phyloP scores from a whole-genome alignment of 2,329 filamentous ascomycete species.

The Ophiostoma sp. region DNA sequence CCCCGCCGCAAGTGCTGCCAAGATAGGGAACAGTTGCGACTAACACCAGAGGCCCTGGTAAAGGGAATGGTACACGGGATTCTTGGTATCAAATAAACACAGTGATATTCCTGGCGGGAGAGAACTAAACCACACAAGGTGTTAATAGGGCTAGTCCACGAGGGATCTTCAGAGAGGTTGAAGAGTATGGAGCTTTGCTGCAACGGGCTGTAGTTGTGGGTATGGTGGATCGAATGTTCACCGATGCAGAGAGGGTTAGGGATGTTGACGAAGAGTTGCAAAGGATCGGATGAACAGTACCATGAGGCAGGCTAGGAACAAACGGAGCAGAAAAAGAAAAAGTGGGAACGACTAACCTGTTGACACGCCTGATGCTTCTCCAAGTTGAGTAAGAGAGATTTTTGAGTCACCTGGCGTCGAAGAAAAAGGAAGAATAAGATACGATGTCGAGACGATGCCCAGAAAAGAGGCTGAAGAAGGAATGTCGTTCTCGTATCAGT shows the following conservation, averaged over 20 bases:
- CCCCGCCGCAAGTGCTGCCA: not conserved
- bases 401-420: not conserved
- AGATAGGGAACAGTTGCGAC: not conserved
- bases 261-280: not conserved
- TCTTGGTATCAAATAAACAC: not conserved
- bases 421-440: not conserved
- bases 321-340: not conserved
- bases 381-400: not conserved
- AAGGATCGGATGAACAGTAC: not conserved
- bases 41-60: not conserved
- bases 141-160: not conserved
- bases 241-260: not conserved
- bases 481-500: constrained; percentile 1
- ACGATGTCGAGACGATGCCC: not conserved
- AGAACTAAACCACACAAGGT: not conserved
- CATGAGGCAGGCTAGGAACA: not conserved
- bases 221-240: not conserved
- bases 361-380: not conserved
- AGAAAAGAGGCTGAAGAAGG: not conserved
- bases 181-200: not conserved
- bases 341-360: not conserved
- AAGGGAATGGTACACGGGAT: not conserved
- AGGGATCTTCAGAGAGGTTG: not conserved
- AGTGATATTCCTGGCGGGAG: not conserved
- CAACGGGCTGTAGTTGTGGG: not conserved